Conservation (phyloP, 768 basidiomycete genomes). For the Kwoniella heveanensis region DNA sequence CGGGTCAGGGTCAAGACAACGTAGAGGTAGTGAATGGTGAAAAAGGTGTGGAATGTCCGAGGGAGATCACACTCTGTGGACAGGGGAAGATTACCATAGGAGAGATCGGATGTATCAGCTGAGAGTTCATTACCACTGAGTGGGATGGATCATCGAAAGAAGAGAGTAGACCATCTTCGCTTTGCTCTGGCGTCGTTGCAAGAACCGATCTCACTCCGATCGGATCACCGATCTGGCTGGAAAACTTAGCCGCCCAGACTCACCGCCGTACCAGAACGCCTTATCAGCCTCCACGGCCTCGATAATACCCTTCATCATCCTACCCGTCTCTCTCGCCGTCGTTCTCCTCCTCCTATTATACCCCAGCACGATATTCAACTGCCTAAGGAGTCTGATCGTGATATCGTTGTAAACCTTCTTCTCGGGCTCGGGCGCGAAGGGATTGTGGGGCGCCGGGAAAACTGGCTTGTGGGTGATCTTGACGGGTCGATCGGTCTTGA, state of each 20-base stretch:
- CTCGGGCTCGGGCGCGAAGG: conserved; percentile 36
- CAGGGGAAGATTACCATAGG: no score
- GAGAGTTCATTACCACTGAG: no score
- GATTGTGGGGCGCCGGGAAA: conserved; percentile 50
- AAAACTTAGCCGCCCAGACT: conserved; percentile 20
- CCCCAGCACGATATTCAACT: conserved; percentile 57
- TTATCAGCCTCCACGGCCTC: conserved; percentile 57
- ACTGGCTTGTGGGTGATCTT: conserved; percentile 34
- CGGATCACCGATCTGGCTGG: background rate
- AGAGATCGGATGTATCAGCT: no score
- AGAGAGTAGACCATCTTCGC: no score
- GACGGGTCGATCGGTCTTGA: conserved; percentile 22
- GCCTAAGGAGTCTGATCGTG: conserved; percentile 46
- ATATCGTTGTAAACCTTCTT: conserved; percentile 39
- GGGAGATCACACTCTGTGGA: conserved; percentile 75
- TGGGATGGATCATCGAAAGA: no score
- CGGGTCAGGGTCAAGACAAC: conserved; percentile 88
- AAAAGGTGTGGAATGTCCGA: conserved; percentile 95
- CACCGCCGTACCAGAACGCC: conserved; percentile 59
- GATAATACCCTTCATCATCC: conserved; percentile 58
- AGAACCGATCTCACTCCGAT: background rate
- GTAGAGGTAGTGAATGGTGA: conserved; percentile 88
- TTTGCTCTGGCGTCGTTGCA: no score
- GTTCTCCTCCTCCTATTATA: conserved; percentile 57
- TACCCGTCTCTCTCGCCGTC: conserved; percentile 58